These are phyloP conservation scores for Platismatia glauca DNA, from an alignment of 495 filamentous ascomycete species.

Conservation along the genomic window DNA sequence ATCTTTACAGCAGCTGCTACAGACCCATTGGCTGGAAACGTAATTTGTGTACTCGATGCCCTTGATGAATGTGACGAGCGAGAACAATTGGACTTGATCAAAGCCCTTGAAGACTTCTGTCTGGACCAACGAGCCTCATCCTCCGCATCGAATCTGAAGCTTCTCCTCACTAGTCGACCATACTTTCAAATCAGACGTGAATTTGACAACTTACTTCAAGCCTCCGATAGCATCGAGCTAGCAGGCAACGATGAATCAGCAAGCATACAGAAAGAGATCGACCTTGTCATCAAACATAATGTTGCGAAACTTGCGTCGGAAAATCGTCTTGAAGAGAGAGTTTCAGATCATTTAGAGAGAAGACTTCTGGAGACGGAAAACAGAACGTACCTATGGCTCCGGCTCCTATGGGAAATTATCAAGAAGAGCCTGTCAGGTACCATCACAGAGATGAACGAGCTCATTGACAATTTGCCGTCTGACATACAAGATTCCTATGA, in stretches of 20 bases:
- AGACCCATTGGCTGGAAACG: constrained; percentile 24
- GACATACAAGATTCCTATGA: constrained; percentile 30
- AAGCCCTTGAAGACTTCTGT: constrained; percentile 14
- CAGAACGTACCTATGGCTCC: constrained; percentile 41
- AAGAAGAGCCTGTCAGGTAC: constrained; percentile 20
- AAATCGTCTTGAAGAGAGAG: background rate
- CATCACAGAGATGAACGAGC: constrained; percentile 18
- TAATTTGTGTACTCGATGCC: constrained; percentile 38
- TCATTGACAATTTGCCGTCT: constrained; percentile 26
- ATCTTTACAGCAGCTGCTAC: constrained; percentile 14
- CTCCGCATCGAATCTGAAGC: constrained; percentile 23
- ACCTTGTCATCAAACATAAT: constrained; percentile 28
- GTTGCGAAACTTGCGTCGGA: constrained; percentile 16
- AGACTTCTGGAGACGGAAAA: constrained; percentile 31
- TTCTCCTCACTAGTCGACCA: constrained; percentile 38
- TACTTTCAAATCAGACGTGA: constrained; percentile 29
- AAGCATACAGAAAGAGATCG: constrained; percentile 31
- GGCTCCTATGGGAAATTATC: constrained; percentile 31
- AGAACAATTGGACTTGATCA: constrained; percentile 4
- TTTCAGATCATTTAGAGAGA: background rate
- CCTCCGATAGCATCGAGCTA: constrained; percentile 23
- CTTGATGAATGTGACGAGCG: constrained; percentile 33
- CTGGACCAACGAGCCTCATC: constrained; percentile 9
- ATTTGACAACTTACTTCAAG: constrained; percentile 22
- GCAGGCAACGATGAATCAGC: constrained; percentile 32